Evolutionary conservation across 352 stramenopile species (phyloP).

Genomic region (Phytopythium delawarense): DNA sequence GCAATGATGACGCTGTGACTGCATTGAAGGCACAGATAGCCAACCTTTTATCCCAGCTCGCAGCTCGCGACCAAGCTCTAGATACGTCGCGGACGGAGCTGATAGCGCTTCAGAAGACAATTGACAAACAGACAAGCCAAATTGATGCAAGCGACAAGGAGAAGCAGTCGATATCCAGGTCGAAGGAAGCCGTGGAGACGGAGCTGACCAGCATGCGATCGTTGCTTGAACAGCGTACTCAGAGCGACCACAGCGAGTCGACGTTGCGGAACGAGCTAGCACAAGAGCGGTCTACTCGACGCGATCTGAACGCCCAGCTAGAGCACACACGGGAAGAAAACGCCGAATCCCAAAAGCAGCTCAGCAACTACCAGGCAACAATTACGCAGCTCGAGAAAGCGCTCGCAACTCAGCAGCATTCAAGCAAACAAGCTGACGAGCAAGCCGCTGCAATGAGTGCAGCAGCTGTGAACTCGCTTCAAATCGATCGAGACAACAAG

Average conservation of each 20-base stretch:
- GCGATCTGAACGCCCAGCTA: conserved; percentile 19
- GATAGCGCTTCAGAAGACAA: conserved; percentile 13
- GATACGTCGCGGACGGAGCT: conserved; percentile 17
- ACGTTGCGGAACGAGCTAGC: background rate
- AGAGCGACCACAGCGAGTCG: conserved; percentile 15
- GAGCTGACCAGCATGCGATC: conserved; percentile 22
- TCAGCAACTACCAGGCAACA: conserved; percentile 25
- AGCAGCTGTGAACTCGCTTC: conserved; percentile 17
- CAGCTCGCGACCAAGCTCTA: conserved; percentile 17
- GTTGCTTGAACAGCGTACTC: conserved; percentile 15
- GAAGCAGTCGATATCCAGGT: conserved; percentile 16
- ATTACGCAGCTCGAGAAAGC: conserved; percentile 31
- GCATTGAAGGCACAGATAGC: conserved; percentile 17
- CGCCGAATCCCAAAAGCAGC: conserved; percentile 15
- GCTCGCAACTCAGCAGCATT: conserved; percentile 17
- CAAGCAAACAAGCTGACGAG: conserved; percentile 14
- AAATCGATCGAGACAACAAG: conserved; percentile 17
- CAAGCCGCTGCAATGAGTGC: conserved; percentile 19
- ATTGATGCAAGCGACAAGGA: conserved; percentile 21
- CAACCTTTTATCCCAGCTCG: conserved; percentile 20
- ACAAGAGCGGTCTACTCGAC: conserved; percentile 14
- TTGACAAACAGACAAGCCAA: conserved; percentile 17
- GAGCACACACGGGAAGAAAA: conserved; percentile 19
- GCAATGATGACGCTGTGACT: background rate
- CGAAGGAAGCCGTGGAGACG: conserved; percentile 29